Percentiles rank a stretch among this genome's conserved stretches.
Conservation (phyloP, 2,329 filamentous ascomycete genomes). For the Stemphylium vesicarium region DNA sequence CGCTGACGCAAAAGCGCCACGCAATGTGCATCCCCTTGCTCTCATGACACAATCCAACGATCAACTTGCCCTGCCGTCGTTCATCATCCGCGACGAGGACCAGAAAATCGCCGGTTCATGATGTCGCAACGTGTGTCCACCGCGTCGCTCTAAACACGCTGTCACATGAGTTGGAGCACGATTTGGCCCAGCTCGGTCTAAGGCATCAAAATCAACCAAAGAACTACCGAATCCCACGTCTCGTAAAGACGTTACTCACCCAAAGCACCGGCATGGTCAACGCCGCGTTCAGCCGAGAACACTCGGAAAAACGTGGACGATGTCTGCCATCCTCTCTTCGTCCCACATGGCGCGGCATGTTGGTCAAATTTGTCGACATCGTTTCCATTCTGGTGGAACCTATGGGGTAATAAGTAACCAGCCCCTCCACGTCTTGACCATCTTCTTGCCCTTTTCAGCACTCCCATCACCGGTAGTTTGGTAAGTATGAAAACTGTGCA, state of each 20-base stretch:
- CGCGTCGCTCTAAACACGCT: conserved; percentile 4
- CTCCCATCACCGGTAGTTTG: not conserved
- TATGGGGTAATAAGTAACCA: conserved; percentile 12
- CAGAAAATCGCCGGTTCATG: no score
- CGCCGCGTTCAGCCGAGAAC: conserved; percentile 17
- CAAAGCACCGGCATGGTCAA: conserved; percentile 20
- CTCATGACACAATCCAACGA: not conserved
- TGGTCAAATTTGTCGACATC: conserved; percentile 13
- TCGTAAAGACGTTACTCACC: conserved; percentile 34
- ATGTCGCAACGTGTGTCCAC: not conserved
- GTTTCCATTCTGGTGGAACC: conserved; percentile 18
- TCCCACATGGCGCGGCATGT: conserved; percentile 34
- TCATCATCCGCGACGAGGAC: no score
- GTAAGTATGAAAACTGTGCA: not conserved
- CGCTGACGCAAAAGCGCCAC: conserved; percentile 16
- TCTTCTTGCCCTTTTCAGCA: not conserved
- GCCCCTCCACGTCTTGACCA: conserved; percentile 4
- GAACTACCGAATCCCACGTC: conserved; percentile 35
- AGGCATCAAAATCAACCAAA: not conserved
- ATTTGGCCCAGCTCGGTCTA: not conserved
- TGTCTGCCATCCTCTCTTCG: conserved; percentile 20
- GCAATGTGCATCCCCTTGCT: not conserved
- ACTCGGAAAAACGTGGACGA: conserved; percentile 20
- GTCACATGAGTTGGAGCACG: conserved; percentile 8
- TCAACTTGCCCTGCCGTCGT: no score